A percentile compares a stretch with the other conserved stretches of the same genome.
These are phyloP conservation scores for Juglanconis juglandina DNA, from an alignment of 2,329 filamentous ascomycete species.

Conservation along the genomic window DNA sequence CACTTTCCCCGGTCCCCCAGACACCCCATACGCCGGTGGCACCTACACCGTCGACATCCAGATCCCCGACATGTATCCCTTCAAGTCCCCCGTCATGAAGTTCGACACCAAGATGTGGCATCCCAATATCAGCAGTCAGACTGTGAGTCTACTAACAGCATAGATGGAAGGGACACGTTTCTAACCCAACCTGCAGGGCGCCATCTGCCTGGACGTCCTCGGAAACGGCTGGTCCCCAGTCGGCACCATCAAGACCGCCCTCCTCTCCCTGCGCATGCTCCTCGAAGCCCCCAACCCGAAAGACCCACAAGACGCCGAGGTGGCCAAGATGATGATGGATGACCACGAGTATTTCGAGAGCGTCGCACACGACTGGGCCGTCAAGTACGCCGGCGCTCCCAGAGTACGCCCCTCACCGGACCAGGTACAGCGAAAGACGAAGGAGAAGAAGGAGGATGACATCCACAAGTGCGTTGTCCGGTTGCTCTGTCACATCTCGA, in stretches of 20 bases:
- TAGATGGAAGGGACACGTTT: background rate
- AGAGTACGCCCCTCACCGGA: conserved; percentile 32
- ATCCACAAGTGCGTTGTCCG: conserved; percentile 37
- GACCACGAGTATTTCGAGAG: conserved; percentile 75
- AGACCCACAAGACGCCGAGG: conserved; percentile 94
- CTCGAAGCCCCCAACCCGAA: conserved; percentile 92
- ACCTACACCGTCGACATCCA: conserved; percentile 78
- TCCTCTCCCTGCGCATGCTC: conserved; percentile 88
- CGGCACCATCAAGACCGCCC: conserved; percentile 89
- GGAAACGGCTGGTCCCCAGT: conserved; percentile 91
- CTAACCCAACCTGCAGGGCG: conserved; percentile 58
- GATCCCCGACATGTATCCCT: conserved; percentile 87
- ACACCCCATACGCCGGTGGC: conserved; percentile 89
- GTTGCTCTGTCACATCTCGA: background rate
- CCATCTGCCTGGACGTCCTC: conserved; percentile 93
- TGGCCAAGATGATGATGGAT: conserved; percentile 82
- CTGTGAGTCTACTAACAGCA: conserved; percentile 53
- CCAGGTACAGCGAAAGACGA: conserved; percentile 47
- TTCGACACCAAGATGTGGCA: conserved; percentile 96
- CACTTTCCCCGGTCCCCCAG: conserved; percentile 79
- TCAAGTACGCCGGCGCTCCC: conserved; percentile 76
- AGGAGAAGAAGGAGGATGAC: conserved; percentile 52
- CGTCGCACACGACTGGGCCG: conserved; percentile 86
- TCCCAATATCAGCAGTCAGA: conserved; percentile 92
- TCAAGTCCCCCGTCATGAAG: conserved; percentile 85